Evolutionary conservation across 805 yeast species (phyloP).

Genomic region (Wickerhamiella qilinensis): DNA sequence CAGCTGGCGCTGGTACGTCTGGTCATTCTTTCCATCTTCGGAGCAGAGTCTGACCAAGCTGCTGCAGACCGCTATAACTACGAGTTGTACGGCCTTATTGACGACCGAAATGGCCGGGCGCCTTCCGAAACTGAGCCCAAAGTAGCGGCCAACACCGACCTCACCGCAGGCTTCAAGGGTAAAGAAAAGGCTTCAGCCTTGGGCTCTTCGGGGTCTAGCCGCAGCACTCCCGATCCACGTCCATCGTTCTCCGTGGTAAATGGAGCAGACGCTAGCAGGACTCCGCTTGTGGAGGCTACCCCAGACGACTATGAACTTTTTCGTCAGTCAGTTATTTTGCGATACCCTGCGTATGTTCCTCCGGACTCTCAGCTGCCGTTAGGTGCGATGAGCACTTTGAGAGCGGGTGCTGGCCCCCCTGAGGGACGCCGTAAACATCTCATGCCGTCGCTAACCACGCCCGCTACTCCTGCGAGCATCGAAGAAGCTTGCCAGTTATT

Average conservation of each 20-base stretch:
- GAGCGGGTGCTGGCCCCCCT: conserved; percentile 42
- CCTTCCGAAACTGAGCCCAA: too few species aligned
- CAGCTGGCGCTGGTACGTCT: conserved; percentile 7
- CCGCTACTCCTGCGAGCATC: conserved; percentile 52
- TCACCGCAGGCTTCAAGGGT: background rate
- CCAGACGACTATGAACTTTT: conserved; percentile 78
- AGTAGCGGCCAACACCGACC: background rate
- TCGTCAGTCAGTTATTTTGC: conserved; percentile 51
- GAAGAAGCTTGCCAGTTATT: conserved; percentile 64
- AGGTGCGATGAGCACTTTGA: conserved; percentile 29
- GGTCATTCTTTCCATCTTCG: conserved; percentile 35
- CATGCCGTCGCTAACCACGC: conserved; percentile 4
- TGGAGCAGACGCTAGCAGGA: conserved; percentile 7
- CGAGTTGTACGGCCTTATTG: conserved; percentile 24
- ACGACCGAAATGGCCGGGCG: background rate
- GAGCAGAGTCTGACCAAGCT: conserved; percentile 29
- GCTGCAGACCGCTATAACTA: conserved; percentile 33
- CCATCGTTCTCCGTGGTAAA: conserved; percentile 2
- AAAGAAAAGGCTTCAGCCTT: background rate
- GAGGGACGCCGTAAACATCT: conserved; percentile 28
- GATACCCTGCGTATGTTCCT: conserved; percentile 57
- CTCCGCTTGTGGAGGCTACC: conserved; percentile 32
- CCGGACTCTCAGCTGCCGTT: conserved; percentile 32
- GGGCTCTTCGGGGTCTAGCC: conserved; percentile 1
- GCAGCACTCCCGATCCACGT: conserved; percentile 10